Percentiles rank a stretch among this genome's conserved stretches.
These are phyloP conservation scores for Vairimorpha ceranae DNA, from an alignment of 371 early-diverging fungal species.

Conservation along the genomic window DNA sequence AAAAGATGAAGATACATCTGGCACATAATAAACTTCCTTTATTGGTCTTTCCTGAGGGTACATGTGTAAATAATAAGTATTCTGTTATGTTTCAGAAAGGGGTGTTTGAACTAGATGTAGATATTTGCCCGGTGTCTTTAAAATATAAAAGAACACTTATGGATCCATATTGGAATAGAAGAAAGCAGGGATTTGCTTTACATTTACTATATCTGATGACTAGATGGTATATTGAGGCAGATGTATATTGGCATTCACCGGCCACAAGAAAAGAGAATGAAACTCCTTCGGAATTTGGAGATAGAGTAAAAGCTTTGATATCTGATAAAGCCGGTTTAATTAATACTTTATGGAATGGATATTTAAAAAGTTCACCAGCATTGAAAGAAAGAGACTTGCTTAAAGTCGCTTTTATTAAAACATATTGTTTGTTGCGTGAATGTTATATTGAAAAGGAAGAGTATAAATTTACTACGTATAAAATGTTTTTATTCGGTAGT, in stretches of 20 bases:
- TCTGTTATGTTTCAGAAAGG: constrained; percentile 76
- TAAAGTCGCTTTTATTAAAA: constrained; percentile 31
- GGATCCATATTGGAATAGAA: constrained; percentile 70
- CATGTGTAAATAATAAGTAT: constrained; percentile 75
- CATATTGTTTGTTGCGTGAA: constrained; percentile 13
- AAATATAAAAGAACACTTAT: constrained; percentile 64
- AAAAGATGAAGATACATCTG: constrained; percentile 64
- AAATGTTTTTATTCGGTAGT: constrained; percentile 17
- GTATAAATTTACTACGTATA: background rate
- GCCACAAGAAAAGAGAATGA: constrained; percentile 51
- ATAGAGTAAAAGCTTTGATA: constrained; percentile 66
- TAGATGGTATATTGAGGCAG: constrained; percentile 65
- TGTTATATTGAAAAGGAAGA: background rate
- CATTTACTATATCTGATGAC: constrained; percentile 70
- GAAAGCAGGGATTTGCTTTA: constrained; percentile 65
- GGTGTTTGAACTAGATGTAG: constrained; percentile 71
- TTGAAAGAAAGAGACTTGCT: constrained; percentile 61
- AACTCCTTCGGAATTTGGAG: constrained; percentile 65
- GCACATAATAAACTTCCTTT: constrained; percentile 63
- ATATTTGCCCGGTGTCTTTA: constrained; percentile 67
- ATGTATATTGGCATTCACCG: constrained; percentile 61
- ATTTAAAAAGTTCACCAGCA: constrained; percentile 65
- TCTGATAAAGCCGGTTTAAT: constrained; percentile 65
- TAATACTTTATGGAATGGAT: constrained; percentile 68
- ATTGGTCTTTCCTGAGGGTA: constrained; percentile 78